These are phyloP conservation scores for Penicillium sp. DNA, from an alignment of 2,329 filamentous ascomycete genomes.

Conservation along the genomic window DNA sequence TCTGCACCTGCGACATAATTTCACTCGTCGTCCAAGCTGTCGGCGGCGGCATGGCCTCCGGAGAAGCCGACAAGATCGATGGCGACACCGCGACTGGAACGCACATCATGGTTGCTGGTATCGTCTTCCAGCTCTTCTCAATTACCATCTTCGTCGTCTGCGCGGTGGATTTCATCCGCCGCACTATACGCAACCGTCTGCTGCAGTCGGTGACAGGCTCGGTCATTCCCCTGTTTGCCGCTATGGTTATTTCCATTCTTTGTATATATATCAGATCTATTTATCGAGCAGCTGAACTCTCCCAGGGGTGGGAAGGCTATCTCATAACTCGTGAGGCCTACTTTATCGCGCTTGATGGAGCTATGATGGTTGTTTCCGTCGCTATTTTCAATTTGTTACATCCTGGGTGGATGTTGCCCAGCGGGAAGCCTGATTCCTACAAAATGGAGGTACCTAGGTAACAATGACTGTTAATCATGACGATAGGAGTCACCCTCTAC, in stretches of 20 bases:
- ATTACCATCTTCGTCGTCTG: constrained; percentile 53
- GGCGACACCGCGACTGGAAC: constrained; percentile 51
- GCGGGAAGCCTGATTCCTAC: constrained; percentile 9
- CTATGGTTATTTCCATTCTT: constrained; percentile 16
- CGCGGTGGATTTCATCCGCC: constrained; percentile 48
- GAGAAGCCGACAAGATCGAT: constrained; percentile 41
- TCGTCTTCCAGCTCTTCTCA: constrained; percentile 58
- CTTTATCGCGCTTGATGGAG: constrained; percentile 51
- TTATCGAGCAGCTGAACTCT: constrained; percentile 52
- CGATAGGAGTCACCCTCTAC: too few relatives aligned
- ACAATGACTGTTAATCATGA: too few relatives aligned
- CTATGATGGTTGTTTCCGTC: constrained; percentile 50
- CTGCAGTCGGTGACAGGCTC: constrained; percentile 26
- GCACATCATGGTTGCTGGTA: constrained; percentile 53
- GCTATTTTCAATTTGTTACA: constrained; percentile 46
- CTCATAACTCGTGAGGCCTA: constrained; percentile 51
- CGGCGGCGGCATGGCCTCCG: constrained; percentile 53
- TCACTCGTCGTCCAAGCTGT: constrained; percentile 56
- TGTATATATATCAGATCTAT: constrained; percentile 30
- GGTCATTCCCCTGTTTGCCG: constrained; percentile 33
- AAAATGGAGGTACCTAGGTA: constrained; percentile 6
- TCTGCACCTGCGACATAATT: constrained; percentile 53
- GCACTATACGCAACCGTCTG: constrained; percentile 28
- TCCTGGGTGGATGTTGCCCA: constrained; percentile 42
- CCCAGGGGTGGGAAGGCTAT: constrained; percentile 51